Evolutionary conservation across 2,329 filamentous ascomycete species (phyloP).

Genomic region (Penicillium sp.): DNA sequence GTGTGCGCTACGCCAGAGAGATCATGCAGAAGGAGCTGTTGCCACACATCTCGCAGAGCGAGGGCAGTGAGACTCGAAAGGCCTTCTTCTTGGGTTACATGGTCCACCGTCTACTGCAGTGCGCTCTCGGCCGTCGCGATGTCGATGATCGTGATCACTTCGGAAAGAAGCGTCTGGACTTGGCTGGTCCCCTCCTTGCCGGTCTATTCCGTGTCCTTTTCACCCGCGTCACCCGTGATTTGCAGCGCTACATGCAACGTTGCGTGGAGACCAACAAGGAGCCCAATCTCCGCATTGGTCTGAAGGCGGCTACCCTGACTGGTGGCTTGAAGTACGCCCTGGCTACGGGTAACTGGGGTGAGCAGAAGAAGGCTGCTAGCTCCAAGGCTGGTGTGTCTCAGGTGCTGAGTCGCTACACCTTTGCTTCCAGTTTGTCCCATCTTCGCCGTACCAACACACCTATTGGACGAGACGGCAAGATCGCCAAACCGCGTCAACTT

Average conservation of each 20-base stretch:
- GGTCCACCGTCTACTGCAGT: conserved; percentile 94
- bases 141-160: conserved; percentile 98
- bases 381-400: conserved; percentile 97
- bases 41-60: conserved; percentile 92
- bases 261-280: conserved; percentile 87
- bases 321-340: conserved; percentile 96
- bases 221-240: conserved; percentile 84
- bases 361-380: conserved; percentile 96
- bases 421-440: conserved; percentile 94
- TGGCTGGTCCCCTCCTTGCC: conserved; percentile 92
- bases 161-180: conserved; percentile 95
- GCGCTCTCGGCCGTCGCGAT: conserved; percentile 86
- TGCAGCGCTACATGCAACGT: conserved; percentile 86
- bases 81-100: conserved; percentile 99
- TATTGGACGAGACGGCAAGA: conserved; percentile 95
- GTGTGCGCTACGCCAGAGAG: conserved; percentile 88
- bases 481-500: conserved; percentile 94
- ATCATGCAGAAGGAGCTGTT: conserved; percentile 96
- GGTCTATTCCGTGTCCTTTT: conserved; percentile 94
- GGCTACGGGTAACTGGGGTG: conserved; percentile 98
- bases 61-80: conserved; percentile 93
- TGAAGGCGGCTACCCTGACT: conserved; percentile 88
- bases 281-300: conserved; percentile 86
- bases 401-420: conserved; percentile 96
- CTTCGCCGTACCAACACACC: conserved; percentile 96